Conservation (phyloP, 164 flowering plant genomes). For the Taxillus chinensis region DNA sequence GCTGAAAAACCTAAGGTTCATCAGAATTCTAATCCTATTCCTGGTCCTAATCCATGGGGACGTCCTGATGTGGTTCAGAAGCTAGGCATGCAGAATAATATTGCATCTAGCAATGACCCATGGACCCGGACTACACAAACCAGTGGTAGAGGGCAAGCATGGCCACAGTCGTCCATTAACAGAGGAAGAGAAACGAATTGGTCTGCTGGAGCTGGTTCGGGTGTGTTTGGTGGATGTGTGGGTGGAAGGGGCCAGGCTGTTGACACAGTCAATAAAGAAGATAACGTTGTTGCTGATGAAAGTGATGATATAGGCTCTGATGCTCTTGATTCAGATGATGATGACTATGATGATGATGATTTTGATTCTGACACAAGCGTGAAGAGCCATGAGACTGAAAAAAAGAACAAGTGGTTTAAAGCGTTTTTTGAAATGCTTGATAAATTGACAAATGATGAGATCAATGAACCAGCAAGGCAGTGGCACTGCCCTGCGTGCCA, state of each 20-base stretch:
- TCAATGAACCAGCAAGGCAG: slow-evolving; percentile 64
- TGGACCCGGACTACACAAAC: slow-evolving; percentile 24
- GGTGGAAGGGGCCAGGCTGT: slow-evolving; percentile 8
- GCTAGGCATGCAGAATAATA: slow-evolving; percentile 16
- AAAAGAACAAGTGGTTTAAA: slow-evolving; percentile 55
- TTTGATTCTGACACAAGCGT: slow-evolving; percentile 65
- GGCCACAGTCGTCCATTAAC: slow-evolving; percentile 19
- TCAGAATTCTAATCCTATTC: slow-evolving; percentile 22
- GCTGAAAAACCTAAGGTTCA: slow-evolving; percentile 30
- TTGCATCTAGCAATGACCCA: slow-evolving; percentile 25
- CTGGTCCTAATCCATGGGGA: slow-evolving; percentile 32
- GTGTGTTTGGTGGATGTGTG: slow-evolving; percentile 11
- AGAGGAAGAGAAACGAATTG: slow-evolving; percentile 32
- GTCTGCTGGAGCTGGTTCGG: slow-evolving; percentile 29
- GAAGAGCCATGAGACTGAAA: slow-evolving; percentile 56
- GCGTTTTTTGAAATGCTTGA: slow-evolving; percentile 54
- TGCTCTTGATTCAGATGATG: slow-evolving; percentile 36
- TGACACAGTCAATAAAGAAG: slow-evolving; percentile 12
- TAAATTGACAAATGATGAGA: slow-evolving; percentile 34
- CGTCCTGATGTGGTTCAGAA: slow-evolving; percentile 24
- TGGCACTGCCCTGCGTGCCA: slow-evolving; percentile 99
- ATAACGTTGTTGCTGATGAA: slow-evolving; percentile 21
- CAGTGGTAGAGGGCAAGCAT: slow-evolving; percentile 38
- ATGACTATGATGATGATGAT: slow-evolving; percentile 52
- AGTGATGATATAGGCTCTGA: slow-evolving; percentile 25